phyloP scores from a whole-genome alignment of 2,329 filamentous ascomycete genomes.

The Cladosporium sphaerospermum region DNA sequence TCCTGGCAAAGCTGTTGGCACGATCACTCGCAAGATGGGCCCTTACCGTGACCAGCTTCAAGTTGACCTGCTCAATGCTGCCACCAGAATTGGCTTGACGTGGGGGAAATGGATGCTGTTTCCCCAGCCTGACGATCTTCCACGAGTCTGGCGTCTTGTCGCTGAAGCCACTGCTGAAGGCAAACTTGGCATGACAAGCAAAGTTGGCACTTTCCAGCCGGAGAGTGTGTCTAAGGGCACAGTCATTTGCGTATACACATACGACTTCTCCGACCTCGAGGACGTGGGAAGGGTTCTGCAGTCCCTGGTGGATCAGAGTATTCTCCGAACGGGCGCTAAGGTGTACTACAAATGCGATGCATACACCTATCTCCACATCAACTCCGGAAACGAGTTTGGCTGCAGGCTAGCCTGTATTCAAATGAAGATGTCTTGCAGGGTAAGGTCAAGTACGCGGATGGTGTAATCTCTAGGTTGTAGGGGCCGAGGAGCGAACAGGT shows the following conservation, averaged over 20 bases:
- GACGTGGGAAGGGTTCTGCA: conserved; percentile 65
- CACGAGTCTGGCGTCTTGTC: conserved; percentile 60
- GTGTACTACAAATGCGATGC: conserved; percentile 76
- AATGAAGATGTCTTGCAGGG: conserved; percentile 30
- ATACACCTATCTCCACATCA: conserved; percentile 42
- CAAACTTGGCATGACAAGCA: conserved; percentile 65
- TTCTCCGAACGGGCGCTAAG: conserved; percentile 44
- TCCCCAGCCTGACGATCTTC: conserved; percentile 47
- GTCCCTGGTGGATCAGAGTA: conserved; percentile 52
- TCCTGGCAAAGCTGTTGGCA: conserved; percentile 40
- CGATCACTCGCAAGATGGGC: conserved; percentile 34
- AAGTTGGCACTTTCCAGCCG: conserved; percentile 56
- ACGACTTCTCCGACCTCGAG: conserved; percentile 61
- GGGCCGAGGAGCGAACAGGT: not conserved
- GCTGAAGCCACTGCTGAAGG: conserved; percentile 62
- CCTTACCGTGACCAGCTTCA: conserved; percentile 41
- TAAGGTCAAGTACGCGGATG: conserved; percentile 16
- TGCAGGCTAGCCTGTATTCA: conserved; percentile 39
- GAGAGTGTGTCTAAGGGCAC: conserved; percentile 36
- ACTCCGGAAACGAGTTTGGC: conserved; percentile 34
- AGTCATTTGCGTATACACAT: conserved; percentile 72
- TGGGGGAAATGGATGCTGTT: conserved; percentile 80
- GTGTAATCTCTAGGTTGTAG: conserved; percentile 16
- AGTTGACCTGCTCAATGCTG: conserved; percentile 54
- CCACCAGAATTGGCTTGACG: conserved; percentile 52